Conservation (phyloP, 2,329 filamentous ascomycete species). For the Incumbomyces lentus region DNA sequence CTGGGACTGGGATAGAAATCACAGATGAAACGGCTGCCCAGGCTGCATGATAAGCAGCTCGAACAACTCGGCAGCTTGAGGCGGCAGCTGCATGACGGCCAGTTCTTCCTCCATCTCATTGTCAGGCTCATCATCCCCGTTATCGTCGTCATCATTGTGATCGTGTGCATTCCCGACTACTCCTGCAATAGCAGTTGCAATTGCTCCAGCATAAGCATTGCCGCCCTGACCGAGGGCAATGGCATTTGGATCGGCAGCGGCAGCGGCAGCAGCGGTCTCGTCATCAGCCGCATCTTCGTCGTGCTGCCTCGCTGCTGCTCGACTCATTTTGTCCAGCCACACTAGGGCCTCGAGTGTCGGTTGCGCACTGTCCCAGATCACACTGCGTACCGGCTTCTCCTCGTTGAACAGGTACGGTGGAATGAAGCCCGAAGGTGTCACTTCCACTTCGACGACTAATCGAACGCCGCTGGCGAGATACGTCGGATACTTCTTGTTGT, state of each 20-base stretch:
- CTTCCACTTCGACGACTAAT: conserved; percentile 5
- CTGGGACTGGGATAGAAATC: neutral
- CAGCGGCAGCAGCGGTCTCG: neutral
- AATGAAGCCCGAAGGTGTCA: conserved; percentile 18
- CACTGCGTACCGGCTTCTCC: conserved; percentile 14
- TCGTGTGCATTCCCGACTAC: no score
- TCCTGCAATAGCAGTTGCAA: no score
- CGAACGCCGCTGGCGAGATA: conserved; percentile 5
- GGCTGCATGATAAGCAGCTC: conserved; percentile 5
- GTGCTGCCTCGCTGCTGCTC: neutral
- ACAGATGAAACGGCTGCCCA: conserved; percentile 2
- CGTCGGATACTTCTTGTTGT: conserved; percentile 13
- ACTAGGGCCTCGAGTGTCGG: neutral
- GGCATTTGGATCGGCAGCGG: neutral
- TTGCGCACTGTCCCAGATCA: conserved; percentile 14
- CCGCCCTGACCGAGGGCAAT: no score
- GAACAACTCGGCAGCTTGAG: conserved; percentile 4
- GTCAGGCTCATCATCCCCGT: neutral
- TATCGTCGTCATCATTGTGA: neutral
- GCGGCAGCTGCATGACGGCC: conserved; percentile 1
- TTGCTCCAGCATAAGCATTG: no score
- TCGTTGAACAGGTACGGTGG: conserved; percentile 21
- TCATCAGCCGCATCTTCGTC: neutral
- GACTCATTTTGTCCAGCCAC: neutral
- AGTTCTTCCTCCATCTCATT: neutral